Base-by-base conservation (phyloP, 805 yeast species). In the Alloascoidea africana region DNA sequence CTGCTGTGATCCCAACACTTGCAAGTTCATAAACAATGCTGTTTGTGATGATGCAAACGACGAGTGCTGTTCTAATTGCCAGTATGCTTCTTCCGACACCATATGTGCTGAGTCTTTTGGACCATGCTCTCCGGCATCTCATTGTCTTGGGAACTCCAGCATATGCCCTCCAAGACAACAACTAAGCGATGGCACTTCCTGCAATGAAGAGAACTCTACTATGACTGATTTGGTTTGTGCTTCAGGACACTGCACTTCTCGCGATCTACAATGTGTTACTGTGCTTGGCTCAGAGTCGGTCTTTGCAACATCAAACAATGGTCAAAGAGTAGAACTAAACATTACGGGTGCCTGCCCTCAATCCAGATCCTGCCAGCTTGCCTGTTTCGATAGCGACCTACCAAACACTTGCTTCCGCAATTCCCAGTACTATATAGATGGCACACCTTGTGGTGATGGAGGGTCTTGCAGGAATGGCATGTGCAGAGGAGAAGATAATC, bases 181-280 rank as follows among this genome's bases (percentile, higher is more conserved):
- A 14, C 34, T 37, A n/a, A 44, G 44, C 4, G 49, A 56, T 38
- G 62, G 62, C 16, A 33, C 44, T 16, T 17, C 39, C 17, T 56
- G 62, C 34, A 35, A 33, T 5, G 35, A 42, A 4, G 34, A 39
- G 18, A 43, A 42, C 32, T 30, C 38, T 3, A 41, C 36, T 16
- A 19, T 37, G 11, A 35, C 38, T 3, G 45, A 37, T 27, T 44
- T 48, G 41, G 37, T 36, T 17, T 54, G 59, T 38, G 48, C 49
- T 18, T 48, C 59, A 17, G 62, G 62, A 16, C 52, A 45, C 23
- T 56, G 62, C 42, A 52, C 59, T 3, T 53, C 58, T 13, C 47
- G 61, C 17, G 58, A 57, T 39, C 41, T 44, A 34, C 62, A 56
- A 42, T 56, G 62, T 37, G 41, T 41, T 16, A 45, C 51, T 3